Conservation (phyloP, 495 filamentous ascomycete genomes). For the Chlorociboria aeruginascens region DNA sequence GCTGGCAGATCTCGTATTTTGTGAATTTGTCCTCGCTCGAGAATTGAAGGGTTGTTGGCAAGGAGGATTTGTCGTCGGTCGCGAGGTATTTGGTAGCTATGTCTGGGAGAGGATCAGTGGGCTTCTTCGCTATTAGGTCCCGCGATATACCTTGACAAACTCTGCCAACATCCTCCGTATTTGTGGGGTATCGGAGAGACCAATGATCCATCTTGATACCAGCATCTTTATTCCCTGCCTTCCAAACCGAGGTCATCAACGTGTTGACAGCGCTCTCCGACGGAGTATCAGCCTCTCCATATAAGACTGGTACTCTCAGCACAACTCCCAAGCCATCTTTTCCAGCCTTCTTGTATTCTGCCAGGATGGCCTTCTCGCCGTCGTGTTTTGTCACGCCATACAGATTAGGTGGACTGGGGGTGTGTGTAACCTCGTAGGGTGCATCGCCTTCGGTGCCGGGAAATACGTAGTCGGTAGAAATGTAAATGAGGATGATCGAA, state of each 20-base stretch:
- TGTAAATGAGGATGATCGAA: conserved; percentile 70
- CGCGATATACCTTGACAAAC: conserved; percentile 43
- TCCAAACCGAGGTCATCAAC: conserved; percentile 61
- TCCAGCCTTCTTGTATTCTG: conserved; percentile 37
- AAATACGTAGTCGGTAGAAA: conserved; percentile 94
- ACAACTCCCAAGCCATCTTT: conserved; percentile 49
- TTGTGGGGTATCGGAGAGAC: conserved; percentile 75
- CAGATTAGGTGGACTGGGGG: conserved; percentile 62
- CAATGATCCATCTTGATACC: conserved; percentile 79
- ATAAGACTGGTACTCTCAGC: conserved; percentile 79
- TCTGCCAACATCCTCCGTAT: conserved; percentile 77
- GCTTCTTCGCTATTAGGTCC: background rate
- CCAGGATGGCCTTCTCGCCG: conserved; percentile 64
- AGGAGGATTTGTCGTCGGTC: conserved; percentile 24
- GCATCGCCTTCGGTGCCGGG: conserved; percentile 71
- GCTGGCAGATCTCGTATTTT: conserved; percentile 82
- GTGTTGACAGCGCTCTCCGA: conserved; percentile 76
- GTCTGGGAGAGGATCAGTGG: conserved; percentile 21
- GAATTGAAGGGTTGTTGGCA: conserved; percentile 76
- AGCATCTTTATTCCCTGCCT: conserved; percentile 45
- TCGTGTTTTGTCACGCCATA: conserved; percentile 85
- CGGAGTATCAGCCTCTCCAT: conserved; percentile 52
- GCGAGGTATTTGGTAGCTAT: conserved; percentile 56
- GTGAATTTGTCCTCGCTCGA: conserved; percentile 77
- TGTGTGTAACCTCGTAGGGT: conserved; percentile 59